Percentiles rank a stretch among this genome's conserved stretches.
Evolutionary conservation across 192 early-diverging fungal genomes (phyloP).

Genomic region (Dissophora ornata): DNA sequence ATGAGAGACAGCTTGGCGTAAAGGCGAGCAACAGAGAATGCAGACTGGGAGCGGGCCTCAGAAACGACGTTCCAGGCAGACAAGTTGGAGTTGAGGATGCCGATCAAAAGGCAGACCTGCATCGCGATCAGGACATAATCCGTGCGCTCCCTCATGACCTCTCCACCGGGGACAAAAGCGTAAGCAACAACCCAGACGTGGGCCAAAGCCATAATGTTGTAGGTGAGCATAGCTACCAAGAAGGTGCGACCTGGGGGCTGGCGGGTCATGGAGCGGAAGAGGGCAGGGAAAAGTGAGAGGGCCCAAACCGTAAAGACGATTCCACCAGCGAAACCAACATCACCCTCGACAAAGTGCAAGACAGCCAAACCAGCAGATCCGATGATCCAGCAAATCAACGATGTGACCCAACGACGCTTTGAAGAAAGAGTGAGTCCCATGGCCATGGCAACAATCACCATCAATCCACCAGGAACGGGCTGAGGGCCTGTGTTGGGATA

Average conservation of each 20-base stretch:
- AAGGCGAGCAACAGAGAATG: slow-evolving; percentile 41
- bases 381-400: slow-evolving; percentile 68
- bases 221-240: slow-evolving; percentile 67
- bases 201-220: slow-evolving; percentile 77
- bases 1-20: slow-evolving; percentile 55
- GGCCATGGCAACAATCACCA: slow-evolving; percentile 68
- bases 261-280: slow-evolving; percentile 66
- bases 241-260: slow-evolving; percentile 76
- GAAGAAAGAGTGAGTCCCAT: slow-evolving; percentile 66
- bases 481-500: slow-evolving; percentile 80
- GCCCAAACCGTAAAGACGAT: slow-evolving; percentile 71
- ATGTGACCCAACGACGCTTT: slow-evolving; percentile 56
- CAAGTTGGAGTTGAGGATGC: slow-evolving; percentile 60
- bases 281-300: slow-evolving; percentile 66
- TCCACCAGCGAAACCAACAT: slow-evolving; percentile 73
- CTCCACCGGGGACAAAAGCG: slow-evolving; percentile 85
- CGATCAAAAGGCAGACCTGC: slow-evolving; percentile 69
- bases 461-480: slow-evolving; percentile 78
- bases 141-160: slow-evolving; percentile 77
- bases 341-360: slow-evolving; percentile 68
- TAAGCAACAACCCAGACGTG: slow-evolving; percentile 88
- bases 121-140: slow-evolving; percentile 72
- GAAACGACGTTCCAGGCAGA: slow-evolving; percentile 20
- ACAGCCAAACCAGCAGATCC: slow-evolving; percentile 64
- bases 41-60: slow-evolving; percentile 19